phyloP scores from a whole-genome alignment of 176 grass and related monocot species.

The Zea luxurians region DNA sequence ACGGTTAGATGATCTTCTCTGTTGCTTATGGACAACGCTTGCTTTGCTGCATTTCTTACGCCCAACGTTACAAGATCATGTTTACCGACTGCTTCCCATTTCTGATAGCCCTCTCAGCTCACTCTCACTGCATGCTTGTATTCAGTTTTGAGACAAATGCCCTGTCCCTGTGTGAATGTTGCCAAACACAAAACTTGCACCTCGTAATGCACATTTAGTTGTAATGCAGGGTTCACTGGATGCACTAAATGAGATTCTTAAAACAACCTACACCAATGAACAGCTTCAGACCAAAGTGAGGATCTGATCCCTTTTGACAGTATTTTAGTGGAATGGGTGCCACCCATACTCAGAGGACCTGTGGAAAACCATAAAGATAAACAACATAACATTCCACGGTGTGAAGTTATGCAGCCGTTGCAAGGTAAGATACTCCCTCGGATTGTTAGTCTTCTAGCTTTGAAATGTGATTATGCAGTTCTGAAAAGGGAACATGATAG shows the following conservation, averaged over 20 bases:
- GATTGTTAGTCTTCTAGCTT: background rate
- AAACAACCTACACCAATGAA: slow-evolving; percentile 73
- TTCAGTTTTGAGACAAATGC: background rate
- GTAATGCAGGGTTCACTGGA: slow-evolving; percentile 69
- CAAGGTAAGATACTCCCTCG: slow-evolving; percentile 53
- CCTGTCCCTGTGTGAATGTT: slow-evolving; percentile 11
- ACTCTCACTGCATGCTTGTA: too few relatives aligned
- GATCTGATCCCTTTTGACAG: slow-evolving; percentile 44
- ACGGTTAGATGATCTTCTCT: background rate
- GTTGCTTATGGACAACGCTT: background rate
- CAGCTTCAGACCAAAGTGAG: slow-evolving; percentile 91
- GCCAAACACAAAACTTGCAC: slow-evolving; percentile 6
- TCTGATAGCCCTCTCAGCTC: slow-evolving; percentile 77
- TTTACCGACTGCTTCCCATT: slow-evolving; percentile 77
- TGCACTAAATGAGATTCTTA: slow-evolving; percentile 71
- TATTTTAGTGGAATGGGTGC: slow-evolving; percentile 90
- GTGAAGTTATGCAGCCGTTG: slow-evolving; percentile 82
- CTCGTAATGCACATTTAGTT: slow-evolving; percentile 4
- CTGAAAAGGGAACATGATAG: background rate
- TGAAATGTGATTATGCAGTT: background rate
- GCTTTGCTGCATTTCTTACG: slow-evolving; percentile 33
- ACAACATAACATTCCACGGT: slow-evolving; percentile 72
- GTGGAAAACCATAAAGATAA: slow-evolving; percentile 86
- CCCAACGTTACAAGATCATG: slow-evolving; percentile 60
- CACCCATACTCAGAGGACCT: slow-evolving; percentile 79